Conservation (phyloP, 805 yeast species). For the Yamadazyma endophytica region DNA sequence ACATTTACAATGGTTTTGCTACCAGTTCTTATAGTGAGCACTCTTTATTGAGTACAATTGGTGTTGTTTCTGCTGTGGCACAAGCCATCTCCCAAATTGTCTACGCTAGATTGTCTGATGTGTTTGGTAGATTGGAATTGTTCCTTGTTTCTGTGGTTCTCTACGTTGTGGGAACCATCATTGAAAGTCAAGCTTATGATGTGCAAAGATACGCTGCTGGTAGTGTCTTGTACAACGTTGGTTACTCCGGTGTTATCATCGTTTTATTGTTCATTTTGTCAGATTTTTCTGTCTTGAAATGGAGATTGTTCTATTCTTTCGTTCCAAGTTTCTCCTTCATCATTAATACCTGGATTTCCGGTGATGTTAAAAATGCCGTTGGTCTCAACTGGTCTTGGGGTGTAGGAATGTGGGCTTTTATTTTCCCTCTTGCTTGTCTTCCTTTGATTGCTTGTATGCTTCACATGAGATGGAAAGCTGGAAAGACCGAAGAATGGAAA, state of each 20-base stretch:
- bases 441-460: constrained; percentile 52
- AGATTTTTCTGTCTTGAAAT: constrained; percentile 62
- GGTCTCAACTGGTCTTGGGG: constrained; percentile 65
- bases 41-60: constrained; percentile 54
- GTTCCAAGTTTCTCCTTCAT: constrained; percentile 68
- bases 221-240: constrained; percentile 42
- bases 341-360: constrained; percentile 75
- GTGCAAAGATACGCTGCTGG: constrained; percentile 63
- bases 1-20: constrained; percentile 38
- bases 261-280: constrained; percentile 54
- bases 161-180: constrained; percentile 59
- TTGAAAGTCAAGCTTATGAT: constrained; percentile 57
- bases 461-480: constrained; percentile 55
- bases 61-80: constrained; percentile 52
- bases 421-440: constrained; percentile 59
- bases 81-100: constrained; percentile 64
- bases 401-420: constrained; percentile 76
- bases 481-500: constrained; percentile 47
- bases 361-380: constrained; percentile 45
- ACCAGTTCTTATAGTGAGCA: constrained; percentile 52
- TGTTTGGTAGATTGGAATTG: constrained; percentile 60
- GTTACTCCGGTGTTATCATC: constrained; percentile 64
- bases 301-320: constrained; percentile 64
- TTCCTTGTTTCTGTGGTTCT: constrained; percentile 46
- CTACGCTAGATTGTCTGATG: constrained; percentile 60